A percentile compares a stretch with the other conserved stretches of the same genome.
phyloP scores from a whole-genome alignment of 1,284 basidiomycete genomes.

The Ceratobasidium theobromae region DNA sequence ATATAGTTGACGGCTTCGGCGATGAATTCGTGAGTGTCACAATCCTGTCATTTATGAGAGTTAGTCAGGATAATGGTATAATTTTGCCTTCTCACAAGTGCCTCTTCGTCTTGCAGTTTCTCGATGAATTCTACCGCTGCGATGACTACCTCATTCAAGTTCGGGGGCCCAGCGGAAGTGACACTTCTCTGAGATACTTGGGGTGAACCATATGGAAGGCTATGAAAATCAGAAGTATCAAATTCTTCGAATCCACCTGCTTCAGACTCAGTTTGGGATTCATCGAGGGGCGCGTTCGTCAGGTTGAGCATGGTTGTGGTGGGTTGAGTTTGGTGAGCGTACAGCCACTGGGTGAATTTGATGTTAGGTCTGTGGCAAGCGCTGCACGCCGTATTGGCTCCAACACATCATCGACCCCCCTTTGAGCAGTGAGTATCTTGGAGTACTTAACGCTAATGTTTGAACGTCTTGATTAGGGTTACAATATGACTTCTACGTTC shows the following conservation, averaged over 20 bases:
- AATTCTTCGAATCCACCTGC: neutral
- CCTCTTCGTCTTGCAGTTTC: neutral
- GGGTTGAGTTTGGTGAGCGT: neutral
- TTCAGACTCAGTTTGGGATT: constrained; percentile 16
- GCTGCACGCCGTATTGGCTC: no score
- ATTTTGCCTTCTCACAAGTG: neutral
- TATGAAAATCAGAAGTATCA: no score
- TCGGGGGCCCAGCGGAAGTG: neutral
- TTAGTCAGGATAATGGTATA: no score
- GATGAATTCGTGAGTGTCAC: neutral
- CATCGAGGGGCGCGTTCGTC: neutral
- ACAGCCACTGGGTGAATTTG: neutral
- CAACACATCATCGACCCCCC: no score
- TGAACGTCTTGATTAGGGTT: neutral
- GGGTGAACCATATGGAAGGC: neutral
- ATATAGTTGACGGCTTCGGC: constrained; percentile 16
- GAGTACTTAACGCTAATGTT: no score
- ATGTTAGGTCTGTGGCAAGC: constrained; percentile 18
- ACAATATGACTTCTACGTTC: constrained; percentile 52
- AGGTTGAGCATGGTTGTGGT: neutral
- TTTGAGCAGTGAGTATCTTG: no score
- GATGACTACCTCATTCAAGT: neutral
- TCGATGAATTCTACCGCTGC: neutral
- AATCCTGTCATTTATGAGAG: neutral
- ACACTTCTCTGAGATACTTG: neutral